A percentile compares a stretch with the other conserved stretches of the same genome.
Evolutionary conservation across 257 asterid genomes (phyloP).

Genomic region (Nyctanthes arbortristis): DNA sequence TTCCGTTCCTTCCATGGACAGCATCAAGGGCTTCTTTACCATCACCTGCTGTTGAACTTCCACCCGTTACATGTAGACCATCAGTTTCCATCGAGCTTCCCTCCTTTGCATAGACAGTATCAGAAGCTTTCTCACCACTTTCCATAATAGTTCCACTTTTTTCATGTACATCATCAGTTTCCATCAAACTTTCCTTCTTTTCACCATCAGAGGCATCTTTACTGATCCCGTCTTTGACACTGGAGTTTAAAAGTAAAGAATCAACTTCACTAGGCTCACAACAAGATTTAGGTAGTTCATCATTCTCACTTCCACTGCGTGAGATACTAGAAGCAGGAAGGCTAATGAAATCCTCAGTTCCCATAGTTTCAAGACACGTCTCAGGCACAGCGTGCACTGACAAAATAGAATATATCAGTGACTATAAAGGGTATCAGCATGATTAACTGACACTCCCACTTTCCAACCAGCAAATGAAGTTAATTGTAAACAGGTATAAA

Average conservation of each 20-base stretch:
- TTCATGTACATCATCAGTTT: conserved; percentile 30
- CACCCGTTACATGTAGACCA: too few relatives aligned
- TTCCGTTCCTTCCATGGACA: conserved; percentile 42
- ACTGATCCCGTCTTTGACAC: conserved; percentile 31
- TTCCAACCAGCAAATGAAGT: conserved; percentile 8
- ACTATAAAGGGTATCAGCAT: not conserved
- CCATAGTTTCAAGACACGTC: conserved; percentile 43
- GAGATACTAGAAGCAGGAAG: conserved; percentile 51
- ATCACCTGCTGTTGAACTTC: too few relatives aligned
- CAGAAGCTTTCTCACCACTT: too few relatives aligned
- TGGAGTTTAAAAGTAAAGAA: conserved; percentile 31
- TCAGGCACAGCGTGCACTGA: conserved; percentile 13
- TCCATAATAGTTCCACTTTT: too few relatives aligned
- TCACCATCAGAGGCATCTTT: conserved; percentile 29
- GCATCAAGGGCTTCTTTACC: too few relatives aligned
- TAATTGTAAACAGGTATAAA: not conserved
- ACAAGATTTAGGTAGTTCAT: conserved; percentile 29
- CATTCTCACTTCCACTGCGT: conserved; percentile 41
- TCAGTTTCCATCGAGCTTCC: too few relatives aligned
- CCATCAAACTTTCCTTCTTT: not conserved
- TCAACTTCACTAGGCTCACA: conserved; percentile 31
- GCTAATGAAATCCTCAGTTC: conserved; percentile 50
- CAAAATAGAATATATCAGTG: not conserved
- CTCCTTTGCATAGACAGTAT: too few relatives aligned
- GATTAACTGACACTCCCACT: not conserved